Base-by-base conservation (phyloP, 805 yeast species). In the Barnettozyma sp. region DNA sequence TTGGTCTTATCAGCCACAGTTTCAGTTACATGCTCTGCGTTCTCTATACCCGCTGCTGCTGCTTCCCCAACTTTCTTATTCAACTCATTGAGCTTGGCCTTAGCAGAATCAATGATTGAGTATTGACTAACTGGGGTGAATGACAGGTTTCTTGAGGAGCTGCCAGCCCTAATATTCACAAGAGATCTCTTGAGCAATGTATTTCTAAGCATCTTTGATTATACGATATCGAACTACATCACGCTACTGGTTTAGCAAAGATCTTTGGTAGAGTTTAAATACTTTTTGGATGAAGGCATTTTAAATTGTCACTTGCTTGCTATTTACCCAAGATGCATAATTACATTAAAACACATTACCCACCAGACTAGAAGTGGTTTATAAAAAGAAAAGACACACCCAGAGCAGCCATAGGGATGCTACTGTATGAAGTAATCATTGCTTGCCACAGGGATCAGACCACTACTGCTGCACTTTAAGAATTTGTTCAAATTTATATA, bases 11-110 rank as follows among this genome's bases (percentile, higher is more conserved):
- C 40, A 32, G 44, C 40, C 3, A 40, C 41, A 4, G 33, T 22
- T 8, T 44, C 39, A 4, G 42, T 40, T 2, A 32, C 39, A 4
- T 41, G 15, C 22, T 48, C 52, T 7, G 50, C 48, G 3, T 41
- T 25, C 8, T 51, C 50, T 6, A 51, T 6, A 0, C 44, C 41
- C 17, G 31, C 15, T 9, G 54, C 52, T 3, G 55, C 54, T 10
- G 47, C 55, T 26, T 46, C 22, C 6, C 55, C 55, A 18, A 48
- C 45, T 29, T 46, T 48, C 7, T 43, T 39, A 33, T 51, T 51
- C 23, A 51, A 14, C n/a, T 49, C 46, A 12, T 35, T 27, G 8
- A 49, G 34, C 30, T 43, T 48, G 28, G 44, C 38, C 35, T 46
- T 47, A 5, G 55, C 55, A 8, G 43, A 14, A 16, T 46, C 52